Conservation (phyloP, 2,329 filamentous ascomycete species). For the Colletotrichum chrysophilum region DNA sequence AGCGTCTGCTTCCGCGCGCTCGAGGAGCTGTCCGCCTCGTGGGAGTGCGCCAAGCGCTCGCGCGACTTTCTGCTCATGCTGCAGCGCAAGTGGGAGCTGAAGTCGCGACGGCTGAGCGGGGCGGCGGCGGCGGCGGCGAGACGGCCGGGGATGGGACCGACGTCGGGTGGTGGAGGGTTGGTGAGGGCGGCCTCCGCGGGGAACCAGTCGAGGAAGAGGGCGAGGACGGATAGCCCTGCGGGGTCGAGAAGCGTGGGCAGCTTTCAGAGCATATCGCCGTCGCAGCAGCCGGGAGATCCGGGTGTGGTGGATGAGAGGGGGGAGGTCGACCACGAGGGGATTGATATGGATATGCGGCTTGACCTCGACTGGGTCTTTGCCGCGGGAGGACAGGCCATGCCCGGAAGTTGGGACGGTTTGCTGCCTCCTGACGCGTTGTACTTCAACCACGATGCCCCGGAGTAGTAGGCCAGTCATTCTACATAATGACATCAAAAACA, state of each 20-base stretch:
- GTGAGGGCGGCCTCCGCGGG: background rate
- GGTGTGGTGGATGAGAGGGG: background rate
- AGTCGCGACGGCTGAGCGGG: background rate
- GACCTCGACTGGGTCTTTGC: conserved; percentile 13
- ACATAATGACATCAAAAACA: background rate
- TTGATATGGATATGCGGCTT: conserved; percentile 6
- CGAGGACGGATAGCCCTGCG: background rate
- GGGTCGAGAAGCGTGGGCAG: background rate
- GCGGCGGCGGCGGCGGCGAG: background rate
- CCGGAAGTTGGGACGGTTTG: background rate
- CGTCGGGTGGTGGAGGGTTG: background rate
- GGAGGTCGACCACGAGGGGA: background rate
- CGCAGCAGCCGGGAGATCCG: background rate
- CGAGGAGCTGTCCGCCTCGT: conserved; percentile 22
- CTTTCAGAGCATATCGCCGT: background rate
- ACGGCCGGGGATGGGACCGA: background rate
- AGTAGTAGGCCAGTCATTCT: background rate
- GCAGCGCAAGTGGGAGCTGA: conserved; percentile 21
- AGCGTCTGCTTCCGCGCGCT: conserved; percentile 29
- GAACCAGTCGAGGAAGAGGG: background rate
- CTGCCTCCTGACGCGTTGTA: background rate
- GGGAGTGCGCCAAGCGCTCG: conserved; percentile 29
- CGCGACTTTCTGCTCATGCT: conserved; percentile 27
- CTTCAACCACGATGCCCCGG: background rate
- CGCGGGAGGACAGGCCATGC: background rate